phyloP scores from a whole-genome alignment of 2,329 filamentous ascomycete genomes.

The Xylaria sp. region DNA sequence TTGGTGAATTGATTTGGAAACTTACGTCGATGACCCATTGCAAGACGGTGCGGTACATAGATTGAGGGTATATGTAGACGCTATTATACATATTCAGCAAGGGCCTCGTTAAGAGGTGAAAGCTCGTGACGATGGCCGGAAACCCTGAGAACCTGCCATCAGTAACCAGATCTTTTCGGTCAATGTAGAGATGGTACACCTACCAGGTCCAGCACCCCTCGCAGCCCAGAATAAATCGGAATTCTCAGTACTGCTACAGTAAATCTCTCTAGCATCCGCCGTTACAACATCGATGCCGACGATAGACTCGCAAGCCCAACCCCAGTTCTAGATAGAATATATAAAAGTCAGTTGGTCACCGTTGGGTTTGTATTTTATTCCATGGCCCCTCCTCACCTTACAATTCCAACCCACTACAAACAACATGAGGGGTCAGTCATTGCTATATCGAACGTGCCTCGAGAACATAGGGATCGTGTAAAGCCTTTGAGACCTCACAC shows the following conservation, averaged over 20 bases:
- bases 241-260: conserved; percentile 54
- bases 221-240: conserved; percentile 62
- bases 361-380: not conserved
- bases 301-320: conserved; percentile 63
- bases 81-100: conserved; percentile 50
- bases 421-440: not conserved
- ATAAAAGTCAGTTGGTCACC: conserved; percentile 7
- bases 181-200: conserved; percentile 21
- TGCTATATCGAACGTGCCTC: not conserved
- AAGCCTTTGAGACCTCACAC: not conserved
- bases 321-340: conserved; percentile 58
- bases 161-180: conserved; percentile 3
- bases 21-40: conserved; percentile 59
- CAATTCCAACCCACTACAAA: conserved; percentile 65
- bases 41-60: conserved; percentile 58
- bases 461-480: not conserved
- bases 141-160: conserved; percentile 54
- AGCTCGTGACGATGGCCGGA: conserved; percentile 63
- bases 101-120: conserved; percentile 58
- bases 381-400: conserved; percentile 50
- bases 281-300: conserved; percentile 61
- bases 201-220: conserved; percentile 58
- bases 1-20: conserved; percentile 10
- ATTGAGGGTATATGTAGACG: conserved; percentile 60
- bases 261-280: conserved; percentile 54